Evolutionary conservation across 2,329 filamentous ascomycete species (phyloP), one percentile per base, ranked within the genome.

Genomic region (Fusarium anguioides): DNA sequence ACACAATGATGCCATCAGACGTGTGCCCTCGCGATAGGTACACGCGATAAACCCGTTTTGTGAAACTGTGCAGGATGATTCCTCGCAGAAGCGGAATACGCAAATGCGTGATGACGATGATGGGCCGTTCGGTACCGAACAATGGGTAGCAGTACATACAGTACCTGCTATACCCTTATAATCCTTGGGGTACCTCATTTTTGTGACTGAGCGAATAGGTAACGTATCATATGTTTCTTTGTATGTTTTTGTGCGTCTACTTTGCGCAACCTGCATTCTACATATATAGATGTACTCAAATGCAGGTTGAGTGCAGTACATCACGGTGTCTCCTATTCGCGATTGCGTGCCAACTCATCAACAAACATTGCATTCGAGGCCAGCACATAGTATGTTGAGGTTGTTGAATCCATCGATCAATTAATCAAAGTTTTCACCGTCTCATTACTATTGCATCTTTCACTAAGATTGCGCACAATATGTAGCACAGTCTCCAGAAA

Each of bases 41-140:
- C 56, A 33, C 39, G 50, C 37, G 46, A 54, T 44, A 42, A 46
- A 35, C 59, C 53, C 50, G 46, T 61, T 55, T 48, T 23, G 64
- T 57, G 54, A 40, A 44, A 63, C 58, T 36, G 31, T 64, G 59
- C 58, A 68, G 37, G 50, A 47, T 49, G 39, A 64, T 54, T 33
- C 36, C 27, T 66, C 51, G 51, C 60, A 59, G 45, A 42, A 18
- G 37, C 36, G 36, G 40, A 64, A 51, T 45, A 36, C 40, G 51
- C 52, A 59, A 36, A 65, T 70, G 67, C 69, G 68, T 55, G 59
- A 72, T 72, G 69, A 72, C 69, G 69, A 67, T 67, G 50, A 42
- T 18, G 35, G 39, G 31, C 53, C 58, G 56, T 45, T 70, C 49
- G 61, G 57, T 69, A 70, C 69, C 67, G 42, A 50, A 60, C 52